phyloP scores from a whole-genome alignment of 192 early-diverging fungal genomes.

The Piromyces finnis region DNA sequence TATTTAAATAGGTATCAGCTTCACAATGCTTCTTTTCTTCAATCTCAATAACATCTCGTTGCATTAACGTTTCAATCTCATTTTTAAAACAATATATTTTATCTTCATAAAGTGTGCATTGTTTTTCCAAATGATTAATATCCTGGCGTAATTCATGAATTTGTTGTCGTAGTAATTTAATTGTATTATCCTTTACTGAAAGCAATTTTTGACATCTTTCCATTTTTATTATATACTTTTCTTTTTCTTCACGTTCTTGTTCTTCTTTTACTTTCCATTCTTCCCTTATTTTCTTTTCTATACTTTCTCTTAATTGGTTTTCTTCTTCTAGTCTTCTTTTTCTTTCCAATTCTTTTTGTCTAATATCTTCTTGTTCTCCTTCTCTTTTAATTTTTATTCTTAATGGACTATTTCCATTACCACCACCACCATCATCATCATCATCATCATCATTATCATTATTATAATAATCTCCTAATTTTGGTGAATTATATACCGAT shows the following conservation, averaged over 20 bases:
- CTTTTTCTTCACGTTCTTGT: background rate
- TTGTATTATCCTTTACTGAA: background rate
- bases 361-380: too few relatives aligned
- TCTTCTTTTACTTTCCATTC: background rate
- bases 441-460: too few relatives aligned
- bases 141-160: background rate
- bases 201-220: background rate
- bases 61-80: background rate
- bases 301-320: background rate
- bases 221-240: background rate
- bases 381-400: too few relatives aligned
- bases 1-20: background rate
- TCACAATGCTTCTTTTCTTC: background rate
- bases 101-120: background rate
- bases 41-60: background rate
- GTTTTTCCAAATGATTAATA: background rate
- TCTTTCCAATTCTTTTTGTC: background rate
- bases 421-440: too few relatives aligned
- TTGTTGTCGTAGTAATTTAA: background rate
- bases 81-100: background rate
- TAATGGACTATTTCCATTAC: too few relatives aligned
- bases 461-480: too few relatives aligned
- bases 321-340: background rate
- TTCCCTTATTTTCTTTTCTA: background rate
- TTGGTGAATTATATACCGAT: too few relatives aligned